Percentiles rank a stretch among this genome's conserved stretches.
These are phyloP conservation scores for Gloeostereum incarnatum DNA, from an alignment of 768 basidiomycete species.

Conservation along the genomic window DNA sequence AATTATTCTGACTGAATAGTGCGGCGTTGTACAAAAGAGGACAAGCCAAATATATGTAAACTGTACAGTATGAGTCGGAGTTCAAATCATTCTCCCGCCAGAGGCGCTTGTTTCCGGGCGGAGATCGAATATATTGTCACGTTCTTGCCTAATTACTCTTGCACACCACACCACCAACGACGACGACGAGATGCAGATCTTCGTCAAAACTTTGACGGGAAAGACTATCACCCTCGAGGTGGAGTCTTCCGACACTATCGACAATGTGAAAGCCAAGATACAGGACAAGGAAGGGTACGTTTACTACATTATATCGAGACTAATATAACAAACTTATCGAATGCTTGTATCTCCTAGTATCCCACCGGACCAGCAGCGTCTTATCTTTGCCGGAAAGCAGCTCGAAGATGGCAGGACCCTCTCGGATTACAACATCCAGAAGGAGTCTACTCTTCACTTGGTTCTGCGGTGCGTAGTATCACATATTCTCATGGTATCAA, in stretches of 20 bases:
- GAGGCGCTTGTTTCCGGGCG: too few species aligned
- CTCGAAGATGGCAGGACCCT: conserved; percentile 96
- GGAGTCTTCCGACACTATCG: conserved; percentile 93
- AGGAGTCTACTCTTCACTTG: conserved; percentile 95
- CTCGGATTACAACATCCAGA: conserved; percentile 97
- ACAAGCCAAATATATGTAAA: too few species aligned
- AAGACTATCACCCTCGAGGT: conserved; percentile 99
- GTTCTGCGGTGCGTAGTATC: conserved; percentile 73
- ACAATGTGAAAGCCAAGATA: conserved; percentile 82
- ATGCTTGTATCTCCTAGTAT: conserved; percentile 38
- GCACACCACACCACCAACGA: too few species aligned
- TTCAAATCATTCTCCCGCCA: too few species aligned
- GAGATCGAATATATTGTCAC: too few species aligned
- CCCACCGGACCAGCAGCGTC: conserved; percentile 89
- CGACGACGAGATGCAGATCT: conserved; percentile 11
- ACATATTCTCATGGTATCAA: background rate
- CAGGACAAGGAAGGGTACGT: conserved; percentile 50
- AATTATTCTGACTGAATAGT: too few species aligned
- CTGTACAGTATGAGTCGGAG: too few species aligned
- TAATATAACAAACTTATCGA: background rate
- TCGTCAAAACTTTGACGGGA: conserved; percentile 75
- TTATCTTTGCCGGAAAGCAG: conserved; percentile 98
- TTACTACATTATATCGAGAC: background rate
- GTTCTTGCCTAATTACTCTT: too few species aligned
- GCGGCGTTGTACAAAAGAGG: too few species aligned